Evolutionary conservation across 2,329 filamentous ascomycete genomes (phyloP).

Genomic region (Apiospora malaysiana): DNA sequence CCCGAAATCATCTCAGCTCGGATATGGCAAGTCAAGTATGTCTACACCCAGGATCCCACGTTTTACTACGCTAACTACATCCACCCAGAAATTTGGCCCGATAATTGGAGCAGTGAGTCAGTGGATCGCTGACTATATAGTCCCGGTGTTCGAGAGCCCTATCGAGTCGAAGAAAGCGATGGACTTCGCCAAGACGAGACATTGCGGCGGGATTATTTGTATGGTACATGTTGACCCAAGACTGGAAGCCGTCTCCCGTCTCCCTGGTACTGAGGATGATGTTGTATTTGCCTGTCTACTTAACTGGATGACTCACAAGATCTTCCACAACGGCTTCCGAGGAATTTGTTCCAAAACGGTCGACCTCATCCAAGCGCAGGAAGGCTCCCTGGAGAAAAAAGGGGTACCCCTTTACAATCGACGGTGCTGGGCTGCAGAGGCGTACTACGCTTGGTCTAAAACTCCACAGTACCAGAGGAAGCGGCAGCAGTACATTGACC

Average conservation of each 20-base stretch:
- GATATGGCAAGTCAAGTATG: not conserved
- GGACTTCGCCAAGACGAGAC: not conserved
- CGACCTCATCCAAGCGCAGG: not conserved
- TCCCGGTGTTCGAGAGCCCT: not conserved
- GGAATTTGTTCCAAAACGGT: accelerated
- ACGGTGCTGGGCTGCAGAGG: not conserved
- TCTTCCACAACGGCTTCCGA: not conserved
- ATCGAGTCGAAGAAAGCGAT: not conserved
- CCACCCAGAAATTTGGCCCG: not conserved
- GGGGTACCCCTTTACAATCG: not conserved
- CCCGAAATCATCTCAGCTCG: not conserved
- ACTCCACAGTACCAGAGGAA: not conserved
- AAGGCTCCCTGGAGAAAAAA: not conserved
- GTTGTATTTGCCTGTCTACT: not conserved
- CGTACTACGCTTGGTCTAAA: not conserved
- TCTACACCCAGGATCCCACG: not conserved
- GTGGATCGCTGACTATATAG: not conserved
- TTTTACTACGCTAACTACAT: not conserved
- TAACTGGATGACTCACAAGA: not conserved
- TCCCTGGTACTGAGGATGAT: not conserved
- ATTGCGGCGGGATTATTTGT: not conserved
- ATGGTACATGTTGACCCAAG: not conserved
- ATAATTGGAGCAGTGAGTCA: not conserved
- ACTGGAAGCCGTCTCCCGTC: not conserved
- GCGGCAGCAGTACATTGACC: not conserved